Conservation (phyloP, 2,329 filamentous ascomycete species). For the Claviceps sp. region DNA sequence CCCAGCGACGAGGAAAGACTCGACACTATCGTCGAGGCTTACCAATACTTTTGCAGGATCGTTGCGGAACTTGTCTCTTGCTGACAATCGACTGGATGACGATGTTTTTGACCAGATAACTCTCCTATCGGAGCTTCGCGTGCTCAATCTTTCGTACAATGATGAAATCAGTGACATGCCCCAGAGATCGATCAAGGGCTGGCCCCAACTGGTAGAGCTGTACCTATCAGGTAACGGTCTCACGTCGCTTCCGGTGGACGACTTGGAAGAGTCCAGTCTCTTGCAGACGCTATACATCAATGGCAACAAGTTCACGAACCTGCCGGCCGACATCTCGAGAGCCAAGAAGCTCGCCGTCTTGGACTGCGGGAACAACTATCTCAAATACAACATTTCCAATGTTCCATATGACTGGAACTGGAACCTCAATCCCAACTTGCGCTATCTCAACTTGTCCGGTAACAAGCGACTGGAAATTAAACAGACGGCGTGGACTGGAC, state of each 20-base stretch:
- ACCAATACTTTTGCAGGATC: slow-evolving; percentile 81
- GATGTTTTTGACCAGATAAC: slow-evolving; percentile 90
- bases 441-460: slow-evolving; percentile 90
- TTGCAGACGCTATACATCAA: slow-evolving; percentile 91
- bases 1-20: slow-evolving; percentile 64
- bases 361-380: slow-evolving; percentile 84
- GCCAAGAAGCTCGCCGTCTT: slow-evolving; percentile 83
- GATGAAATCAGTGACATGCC: slow-evolving; percentile 79
- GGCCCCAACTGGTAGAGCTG: slow-evolving; percentile 80
- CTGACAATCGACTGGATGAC: slow-evolving; percentile 87
- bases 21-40: slow-evolving; percentile 65
- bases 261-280: slow-evolving; percentile 78
- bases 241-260: slow-evolving; percentile 81
- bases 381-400: slow-evolving; percentile 98
- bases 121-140: slow-evolving; percentile 66
- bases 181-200: slow-evolving; percentile 72
- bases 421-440: slow-evolving; percentile 93
- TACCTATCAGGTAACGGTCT: slow-evolving; percentile 94
- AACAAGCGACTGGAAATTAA: slow-evolving; percentile 94
- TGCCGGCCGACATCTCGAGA: slow-evolving; percentile 89
- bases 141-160: slow-evolving; percentile 92
- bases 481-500: slow-evolving; percentile 31
- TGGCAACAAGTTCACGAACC: slow-evolving; percentile 91
- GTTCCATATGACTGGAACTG: slow-evolving; percentile 99
- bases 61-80: slow-evolving; percentile 70